Percentiles rank a stretch among this genome's conserved stretches.
Evolutionary conservation across 371 early-diverging fungal genomes (phyloP).

Genomic region (Mortierella sp.): DNA sequence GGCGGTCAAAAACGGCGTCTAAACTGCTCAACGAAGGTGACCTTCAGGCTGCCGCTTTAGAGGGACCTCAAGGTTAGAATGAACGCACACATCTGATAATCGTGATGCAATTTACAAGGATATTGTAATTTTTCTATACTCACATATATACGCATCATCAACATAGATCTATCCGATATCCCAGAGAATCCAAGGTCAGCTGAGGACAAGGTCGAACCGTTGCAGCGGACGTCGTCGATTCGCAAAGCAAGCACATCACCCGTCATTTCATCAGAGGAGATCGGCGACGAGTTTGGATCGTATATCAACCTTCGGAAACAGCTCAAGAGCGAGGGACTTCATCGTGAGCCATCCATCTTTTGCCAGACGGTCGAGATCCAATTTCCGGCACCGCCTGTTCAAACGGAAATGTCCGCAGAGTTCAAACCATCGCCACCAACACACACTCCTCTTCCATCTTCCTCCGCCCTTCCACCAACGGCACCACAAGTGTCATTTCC

Average conservation of each 20-base stretch:
- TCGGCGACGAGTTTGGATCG: conserved; percentile 10
- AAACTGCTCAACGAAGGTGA: conserved; percentile 25
- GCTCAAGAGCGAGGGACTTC: conserved; percentile 34
- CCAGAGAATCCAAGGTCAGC: conserved; percentile 16
- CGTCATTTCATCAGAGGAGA: conserved; percentile 14
- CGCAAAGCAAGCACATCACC: conserved; percentile 40
- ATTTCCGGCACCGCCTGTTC: conserved; percentile 35
- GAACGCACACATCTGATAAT: background rate
- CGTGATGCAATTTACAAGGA: background rate
- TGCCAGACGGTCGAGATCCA: conserved; percentile 52
- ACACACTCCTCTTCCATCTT: background rate
- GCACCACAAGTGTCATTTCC: background rate
- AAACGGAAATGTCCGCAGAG: background rate
- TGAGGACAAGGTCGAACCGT: conserved; percentile 10
- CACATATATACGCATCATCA: background rate
- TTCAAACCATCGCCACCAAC: conserved; percentile 23
- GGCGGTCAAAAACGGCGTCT: conserved; percentile 37
- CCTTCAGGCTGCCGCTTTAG: background rate
- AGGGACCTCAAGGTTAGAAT: conserved; percentile 21
- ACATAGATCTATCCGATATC: conserved; percentile 31
- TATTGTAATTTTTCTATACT: background rate
- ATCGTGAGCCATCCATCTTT: conserved; percentile 46
- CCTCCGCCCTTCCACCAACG: background rate
- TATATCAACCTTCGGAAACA: conserved; percentile 38
- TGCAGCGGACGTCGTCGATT: conserved; percentile 18